phyloP scores from a whole-genome alignment of 192 early-diverging fungal genomes.

The Dissophora globulifera region DNA sequence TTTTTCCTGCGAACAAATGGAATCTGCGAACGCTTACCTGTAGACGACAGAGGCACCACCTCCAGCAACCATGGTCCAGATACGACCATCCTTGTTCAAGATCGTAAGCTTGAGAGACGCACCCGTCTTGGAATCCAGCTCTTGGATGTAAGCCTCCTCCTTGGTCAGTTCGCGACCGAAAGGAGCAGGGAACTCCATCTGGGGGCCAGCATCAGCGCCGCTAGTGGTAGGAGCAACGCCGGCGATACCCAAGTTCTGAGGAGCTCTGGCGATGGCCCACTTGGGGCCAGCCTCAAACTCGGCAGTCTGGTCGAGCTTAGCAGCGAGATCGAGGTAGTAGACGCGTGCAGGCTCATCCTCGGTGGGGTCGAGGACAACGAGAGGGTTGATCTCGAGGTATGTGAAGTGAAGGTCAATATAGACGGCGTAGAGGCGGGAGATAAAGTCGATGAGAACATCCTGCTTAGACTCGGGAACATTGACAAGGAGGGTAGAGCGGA shows the following conservation, averaged over 20 bases:
- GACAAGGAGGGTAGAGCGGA: constrained; percentile 74
- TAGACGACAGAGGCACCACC: constrained; percentile 99
- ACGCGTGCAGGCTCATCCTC: constrained; percentile 72
- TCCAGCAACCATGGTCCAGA: constrained; percentile 99
- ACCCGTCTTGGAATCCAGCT: constrained; percentile 98
- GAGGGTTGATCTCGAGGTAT: constrained; percentile 99
- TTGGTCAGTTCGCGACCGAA: constrained; percentile 96
- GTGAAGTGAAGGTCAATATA: constrained; percentile 98
- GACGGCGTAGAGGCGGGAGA: constrained; percentile 92
- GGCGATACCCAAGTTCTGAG: constrained; percentile 60
- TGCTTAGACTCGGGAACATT: constrained; percentile 75
- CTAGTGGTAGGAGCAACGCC: constrained; percentile 21
- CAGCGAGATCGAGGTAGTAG: constrained; percentile 94
- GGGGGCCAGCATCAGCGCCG: constrained; percentile 77
- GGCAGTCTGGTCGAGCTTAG: constrained; percentile 98
- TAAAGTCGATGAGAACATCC: constrained; percentile 88
- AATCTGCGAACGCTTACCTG: constrained; percentile 37
- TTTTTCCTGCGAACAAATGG: too few species aligned
- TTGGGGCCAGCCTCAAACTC: constrained; percentile 97
- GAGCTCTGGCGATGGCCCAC: constrained; percentile 90
- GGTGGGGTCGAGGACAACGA: constrained; percentile 87
- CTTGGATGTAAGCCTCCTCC: constrained; percentile 99
- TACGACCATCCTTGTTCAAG: constrained; percentile 92
- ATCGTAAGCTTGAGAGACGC: constrained; percentile 98
- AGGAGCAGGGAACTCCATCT: constrained; percentile 97